Conservation (phyloP, 768 basidiomycete species). For the Pleurotus giganteus region DNA sequence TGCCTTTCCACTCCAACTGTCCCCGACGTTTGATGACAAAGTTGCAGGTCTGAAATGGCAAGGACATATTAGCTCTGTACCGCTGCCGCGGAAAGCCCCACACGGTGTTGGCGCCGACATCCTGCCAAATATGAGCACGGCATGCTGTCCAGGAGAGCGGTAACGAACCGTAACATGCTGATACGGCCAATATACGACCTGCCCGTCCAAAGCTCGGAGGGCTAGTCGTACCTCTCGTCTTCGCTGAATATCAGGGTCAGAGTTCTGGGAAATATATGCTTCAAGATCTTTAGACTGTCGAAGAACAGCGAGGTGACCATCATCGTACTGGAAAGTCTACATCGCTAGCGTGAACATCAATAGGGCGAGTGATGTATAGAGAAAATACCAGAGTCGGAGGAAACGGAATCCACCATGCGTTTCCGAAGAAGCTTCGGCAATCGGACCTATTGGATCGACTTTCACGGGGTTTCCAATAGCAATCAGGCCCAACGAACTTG, state of each 20-base stretch:
- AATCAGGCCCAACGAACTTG: slow-evolving; percentile 68
- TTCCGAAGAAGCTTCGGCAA: slow-evolving; percentile 61
- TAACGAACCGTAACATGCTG: slow-evolving; percentile 48
- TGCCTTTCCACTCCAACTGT: slow-evolving; percentile 45
- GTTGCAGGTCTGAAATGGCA: slow-evolving; percentile 43
- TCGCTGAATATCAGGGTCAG: slow-evolving; percentile 41
- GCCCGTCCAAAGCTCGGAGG: slow-evolving; percentile 64
- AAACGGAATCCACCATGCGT: slow-evolving; percentile 80
- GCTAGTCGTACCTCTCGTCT: slow-evolving; percentile 60
- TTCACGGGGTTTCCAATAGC: slow-evolving; percentile 66
- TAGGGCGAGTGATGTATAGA: neutral
- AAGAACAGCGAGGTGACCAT: slow-evolving; percentile 50
- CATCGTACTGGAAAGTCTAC: slow-evolving; percentile 69
- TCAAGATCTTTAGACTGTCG: slow-evolving; percentile 50
- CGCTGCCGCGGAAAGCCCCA: slow-evolving; percentile 44
- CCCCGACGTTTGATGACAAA: slow-evolving; percentile 55
- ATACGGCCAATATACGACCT: slow-evolving; percentile 63
- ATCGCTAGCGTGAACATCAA: neutral
- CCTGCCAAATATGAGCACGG: slow-evolving; percentile 24
- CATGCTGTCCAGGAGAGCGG: neutral
- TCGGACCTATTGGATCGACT: slow-evolving; percentile 27
- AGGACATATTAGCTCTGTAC: slow-evolving; percentile 50
- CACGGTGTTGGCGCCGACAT: slow-evolving; percentile 42
- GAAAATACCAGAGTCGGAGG: slow-evolving; percentile 62
- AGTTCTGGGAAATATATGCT: slow-evolving; percentile 62